phyloP scores from a whole-genome alignment of 202 grass and related monocot species.

The Thinopyrum obtusiflorum region DNA sequence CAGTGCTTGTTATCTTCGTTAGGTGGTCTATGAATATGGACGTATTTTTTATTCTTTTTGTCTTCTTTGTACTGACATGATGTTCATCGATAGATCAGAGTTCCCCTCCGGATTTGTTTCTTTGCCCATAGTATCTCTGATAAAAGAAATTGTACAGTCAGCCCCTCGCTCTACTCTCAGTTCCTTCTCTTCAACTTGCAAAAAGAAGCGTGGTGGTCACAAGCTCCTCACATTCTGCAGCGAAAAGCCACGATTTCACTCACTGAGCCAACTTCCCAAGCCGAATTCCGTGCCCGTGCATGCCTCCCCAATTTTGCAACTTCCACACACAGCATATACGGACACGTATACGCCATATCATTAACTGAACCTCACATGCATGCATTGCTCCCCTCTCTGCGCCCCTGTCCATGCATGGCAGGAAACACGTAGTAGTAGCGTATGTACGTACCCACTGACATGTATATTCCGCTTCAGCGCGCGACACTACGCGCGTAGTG shows the following conservation, averaged over 20 bases:
- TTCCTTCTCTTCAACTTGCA: background rate
- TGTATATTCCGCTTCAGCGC: background rate
- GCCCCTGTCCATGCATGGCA: background rate
- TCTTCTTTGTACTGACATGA: too few relatives aligned
- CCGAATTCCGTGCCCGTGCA: background rate
- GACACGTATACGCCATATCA: background rate
- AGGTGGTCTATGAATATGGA: too few relatives aligned
- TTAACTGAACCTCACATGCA: slow-evolving; percentile 2
- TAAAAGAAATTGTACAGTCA: background rate
- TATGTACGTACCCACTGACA: background rate
- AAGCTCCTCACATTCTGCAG: background rate
- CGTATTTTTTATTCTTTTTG: too few relatives aligned
- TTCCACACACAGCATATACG: background rate
- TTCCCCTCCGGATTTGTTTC: too few relatives aligned
- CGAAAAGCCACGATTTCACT: too few relatives aligned
- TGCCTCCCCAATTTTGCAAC: background rate
- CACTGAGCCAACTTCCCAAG: background rate
- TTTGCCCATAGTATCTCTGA: background rate
- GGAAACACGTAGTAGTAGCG: background rate
- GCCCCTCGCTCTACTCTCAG: background rate
- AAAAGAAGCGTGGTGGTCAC: background rate
- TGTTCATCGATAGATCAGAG: too few relatives aligned
- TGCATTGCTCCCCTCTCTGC: background rate
- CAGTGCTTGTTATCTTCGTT: too few relatives aligned
- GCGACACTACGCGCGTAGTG: background rate